Evolutionary conservation across 495 filamentous ascomycete species (phyloP).

Genomic region (Neurospora sp.): DNA sequence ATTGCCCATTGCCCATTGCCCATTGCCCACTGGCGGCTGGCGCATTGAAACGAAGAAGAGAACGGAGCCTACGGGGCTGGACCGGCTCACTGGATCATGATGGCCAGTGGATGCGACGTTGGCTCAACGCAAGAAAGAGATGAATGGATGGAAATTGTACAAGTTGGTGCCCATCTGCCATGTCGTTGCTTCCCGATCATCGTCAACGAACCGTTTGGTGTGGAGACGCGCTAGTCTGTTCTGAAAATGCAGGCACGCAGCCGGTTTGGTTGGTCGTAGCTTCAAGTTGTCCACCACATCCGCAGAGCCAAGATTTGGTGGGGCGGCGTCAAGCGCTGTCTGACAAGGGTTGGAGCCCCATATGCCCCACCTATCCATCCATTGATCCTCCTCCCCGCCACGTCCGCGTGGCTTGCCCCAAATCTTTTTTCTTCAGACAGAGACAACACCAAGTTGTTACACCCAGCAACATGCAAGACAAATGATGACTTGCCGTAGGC

Average conservation of each 20-base stretch:
- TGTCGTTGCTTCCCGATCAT: not conserved
- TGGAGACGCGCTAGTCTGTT: not conserved
- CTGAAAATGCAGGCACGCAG: not conserved
- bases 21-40: not conserved
- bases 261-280: not conserved
- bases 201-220: not conserved
- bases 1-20: not conserved
- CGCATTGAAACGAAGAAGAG: not conserved
- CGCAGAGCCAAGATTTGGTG: not conserved
- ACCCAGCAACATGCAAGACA: not conserved
- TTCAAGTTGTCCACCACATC: not conserved
- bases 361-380: not conserved
- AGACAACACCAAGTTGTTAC: not conserved
- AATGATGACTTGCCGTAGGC: not conserved
- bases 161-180: not conserved
- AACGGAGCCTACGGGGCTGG: not conserved
- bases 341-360: not conserved
- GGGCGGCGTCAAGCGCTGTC: not conserved
- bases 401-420: not conserved
- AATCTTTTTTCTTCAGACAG: not conserved
- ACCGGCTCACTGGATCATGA: not conserved
- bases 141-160: not conserved
- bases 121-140: not conserved
- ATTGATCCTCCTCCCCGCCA: not conserved
- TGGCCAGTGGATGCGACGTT: not conserved